Percentiles rank a stretch among this genome's conserved stretches.
These are phyloP conservation scores for Colletotrichum spaethianum DNA, from an alignment of 2,329 filamentous ascomycete genomes.

Conservation along the genomic window DNA sequence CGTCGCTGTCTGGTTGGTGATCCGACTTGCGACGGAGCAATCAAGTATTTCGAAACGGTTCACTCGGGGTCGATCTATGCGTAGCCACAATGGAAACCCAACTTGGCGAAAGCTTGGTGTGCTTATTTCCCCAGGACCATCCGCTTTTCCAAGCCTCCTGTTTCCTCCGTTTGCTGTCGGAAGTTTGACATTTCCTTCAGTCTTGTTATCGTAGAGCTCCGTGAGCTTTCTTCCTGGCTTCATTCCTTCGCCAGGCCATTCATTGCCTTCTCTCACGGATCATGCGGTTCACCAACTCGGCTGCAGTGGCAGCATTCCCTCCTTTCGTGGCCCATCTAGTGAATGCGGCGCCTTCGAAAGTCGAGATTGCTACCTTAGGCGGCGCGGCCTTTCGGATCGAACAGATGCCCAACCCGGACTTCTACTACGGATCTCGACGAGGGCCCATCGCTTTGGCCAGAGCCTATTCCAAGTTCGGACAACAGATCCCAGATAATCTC, in stretches of 20 bases:
- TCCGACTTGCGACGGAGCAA: slow-evolving; percentile 11
- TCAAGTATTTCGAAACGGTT: slow-evolving; percentile 32
- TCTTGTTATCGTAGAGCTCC: slow-evolving; percentile 19
- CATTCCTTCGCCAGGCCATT: slow-evolving; percentile 41
- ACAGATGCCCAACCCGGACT: slow-evolving; percentile 56
- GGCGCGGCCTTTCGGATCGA: slow-evolving; percentile 56
- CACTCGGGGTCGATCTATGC: slow-evolving; percentile 32
- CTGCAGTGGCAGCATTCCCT: slow-evolving; percentile 51
- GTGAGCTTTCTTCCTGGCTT: slow-evolving; percentile 37
- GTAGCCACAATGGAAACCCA: slow-evolving; percentile 18
- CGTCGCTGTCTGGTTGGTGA: slow-evolving; percentile 13
- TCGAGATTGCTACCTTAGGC: slow-evolving; percentile 54
- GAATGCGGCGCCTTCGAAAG: slow-evolving; percentile 47
- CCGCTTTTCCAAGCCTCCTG: neutral
- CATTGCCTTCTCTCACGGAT: slow-evolving; percentile 35
- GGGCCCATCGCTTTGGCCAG: slow-evolving; percentile 56
- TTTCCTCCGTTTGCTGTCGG: neutral
- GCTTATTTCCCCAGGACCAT: slow-evolving; percentile 34
- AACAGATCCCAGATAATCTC: slow-evolving; percentile 52
- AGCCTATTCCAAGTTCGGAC: slow-evolving; percentile 57
- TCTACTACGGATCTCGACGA: slow-evolving; percentile 48
- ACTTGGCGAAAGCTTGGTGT: slow-evolving; percentile 41
- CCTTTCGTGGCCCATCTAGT: slow-evolving; percentile 42
- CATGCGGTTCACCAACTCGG: slow-evolving; percentile 53
- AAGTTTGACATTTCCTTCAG: neutral